Percentiles rank a stretch among this genome's conserved stretches.
Conservation (phyloP, 768 basidiomycete species). For the Thelephora ganbajun region DNA sequence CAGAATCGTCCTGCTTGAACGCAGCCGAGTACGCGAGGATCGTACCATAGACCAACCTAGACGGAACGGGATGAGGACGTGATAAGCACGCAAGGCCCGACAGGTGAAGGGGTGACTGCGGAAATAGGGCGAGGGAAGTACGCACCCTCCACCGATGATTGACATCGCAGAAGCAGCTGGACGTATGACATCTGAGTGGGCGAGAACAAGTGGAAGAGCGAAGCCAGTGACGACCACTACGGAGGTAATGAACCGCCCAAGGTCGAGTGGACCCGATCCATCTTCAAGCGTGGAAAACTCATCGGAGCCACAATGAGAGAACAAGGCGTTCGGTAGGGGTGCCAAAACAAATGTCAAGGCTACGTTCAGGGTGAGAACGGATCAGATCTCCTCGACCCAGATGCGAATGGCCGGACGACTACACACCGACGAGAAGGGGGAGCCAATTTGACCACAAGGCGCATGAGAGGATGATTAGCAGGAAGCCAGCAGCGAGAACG, state of each 20-base stretch:
- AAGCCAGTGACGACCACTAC: constrained; percentile 88
- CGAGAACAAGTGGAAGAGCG: constrained; percentile 81
- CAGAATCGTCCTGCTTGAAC: constrained; percentile 72
- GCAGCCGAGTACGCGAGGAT: constrained; percentile 79
- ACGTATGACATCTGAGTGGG: constrained; percentile 81
- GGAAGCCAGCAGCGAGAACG: constrained; percentile 93
- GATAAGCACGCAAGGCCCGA: constrained; percentile 1
- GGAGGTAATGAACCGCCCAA: constrained; percentile 90
- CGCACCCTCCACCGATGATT: constrained; percentile 82
- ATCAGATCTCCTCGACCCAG: background rate
- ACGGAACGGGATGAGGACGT: background rate
- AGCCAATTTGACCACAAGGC: constrained; percentile 96
- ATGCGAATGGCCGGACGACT: background rate
- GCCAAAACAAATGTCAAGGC: constrained; percentile 92
- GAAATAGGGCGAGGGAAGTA: constrained; percentile 10
- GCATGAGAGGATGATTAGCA: constrained; percentile 94
- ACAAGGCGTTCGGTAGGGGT: constrained; percentile 88
- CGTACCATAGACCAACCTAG: constrained; percentile 76
- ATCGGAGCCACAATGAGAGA: constrained; percentile 83
- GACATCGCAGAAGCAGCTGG: constrained; percentile 86
- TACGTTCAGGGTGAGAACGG: constrained; percentile 17
- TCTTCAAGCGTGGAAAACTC: constrained; percentile 74
- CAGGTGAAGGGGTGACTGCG: background rate
- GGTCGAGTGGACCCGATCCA: constrained; percentile 59
- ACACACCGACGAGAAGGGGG: constrained; percentile 87